Percentiles rank a stretch among this genome's conserved stretches.
Conservation (phyloP, 2,329 filamentous ascomycete species). For the Talaromyces marneffei region DNA sequence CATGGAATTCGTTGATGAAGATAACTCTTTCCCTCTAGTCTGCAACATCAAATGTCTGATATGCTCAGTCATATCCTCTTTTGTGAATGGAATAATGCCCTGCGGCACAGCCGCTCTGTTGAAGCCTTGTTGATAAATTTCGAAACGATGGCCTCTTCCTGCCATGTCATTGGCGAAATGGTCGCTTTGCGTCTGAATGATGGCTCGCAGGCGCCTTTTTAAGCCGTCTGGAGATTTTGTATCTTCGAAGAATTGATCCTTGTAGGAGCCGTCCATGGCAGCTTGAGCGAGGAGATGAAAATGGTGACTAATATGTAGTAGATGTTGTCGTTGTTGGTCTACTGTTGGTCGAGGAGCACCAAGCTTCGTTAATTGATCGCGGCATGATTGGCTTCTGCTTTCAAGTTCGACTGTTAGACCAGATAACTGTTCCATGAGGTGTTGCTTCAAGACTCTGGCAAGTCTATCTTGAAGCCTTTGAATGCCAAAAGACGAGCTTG, state of each 20-base stretch:
- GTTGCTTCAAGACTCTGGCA: constrained; percentile 28
- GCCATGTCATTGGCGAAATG: constrained; percentile 19
- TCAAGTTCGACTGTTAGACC: constrained; percentile 34
- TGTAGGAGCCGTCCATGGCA: constrained; percentile 31
- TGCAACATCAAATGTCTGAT: constrained; percentile 37
- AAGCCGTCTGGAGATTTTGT: constrained; percentile 18
- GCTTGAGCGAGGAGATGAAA: constrained; percentile 34
- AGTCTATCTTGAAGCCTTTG: constrained; percentile 27
- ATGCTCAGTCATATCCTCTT: neutral
- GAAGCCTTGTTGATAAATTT: constrained; percentile 12
- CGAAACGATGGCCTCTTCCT: constrained; percentile 13
- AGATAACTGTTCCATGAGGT: constrained; percentile 32
- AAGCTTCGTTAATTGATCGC: constrained; percentile 22
- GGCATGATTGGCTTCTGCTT: constrained; percentile 29
- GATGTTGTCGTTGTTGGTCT: constrained; percentile 22
- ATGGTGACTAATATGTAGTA: constrained; percentile 33
- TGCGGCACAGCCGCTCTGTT: neutral
- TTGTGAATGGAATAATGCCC: neutral
- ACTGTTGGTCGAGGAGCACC: constrained; percentile 22
- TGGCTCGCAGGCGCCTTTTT: constrained; percentile 21
- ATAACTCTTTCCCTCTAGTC: constrained; percentile 52
- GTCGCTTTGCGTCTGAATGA: constrained; percentile 18
- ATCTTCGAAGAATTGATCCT: constrained; percentile 28
- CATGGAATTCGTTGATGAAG: constrained; percentile 56
- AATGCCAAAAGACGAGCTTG: constrained; percentile 26